Conservation (phyloP, 805 yeast genomes). For the Lipomyces starkeyi region DNA sequence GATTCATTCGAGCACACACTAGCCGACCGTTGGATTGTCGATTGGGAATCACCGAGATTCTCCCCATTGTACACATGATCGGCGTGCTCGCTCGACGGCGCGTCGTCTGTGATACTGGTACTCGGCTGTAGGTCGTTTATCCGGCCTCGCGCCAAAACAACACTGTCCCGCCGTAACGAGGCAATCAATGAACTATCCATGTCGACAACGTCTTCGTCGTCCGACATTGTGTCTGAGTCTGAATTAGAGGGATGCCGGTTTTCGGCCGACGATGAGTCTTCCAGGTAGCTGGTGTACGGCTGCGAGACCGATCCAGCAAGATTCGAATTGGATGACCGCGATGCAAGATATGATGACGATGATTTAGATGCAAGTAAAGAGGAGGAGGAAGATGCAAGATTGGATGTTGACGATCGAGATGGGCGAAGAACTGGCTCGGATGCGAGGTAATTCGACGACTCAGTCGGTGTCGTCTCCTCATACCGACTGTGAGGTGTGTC, state of each 20-base stretch:
- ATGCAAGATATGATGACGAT: not conserved
- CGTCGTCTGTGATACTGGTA: constrained; percentile 11
- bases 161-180: constrained; percentile 33
- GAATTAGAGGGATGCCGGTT: constrained; percentile 14
- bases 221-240: constrained; percentile 18
- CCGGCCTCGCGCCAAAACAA: constrained; percentile 35
- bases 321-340: constrained; percentile 21
- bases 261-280: constrained; percentile 7
- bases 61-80: not conserved
- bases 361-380: not conserved
- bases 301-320: constrained; percentile 11
- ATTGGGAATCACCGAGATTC: not conserved
- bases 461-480: constrained; percentile 15
- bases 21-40: not conserved
- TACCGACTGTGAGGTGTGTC: constrained; percentile 10
- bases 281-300: constrained; percentile 15
- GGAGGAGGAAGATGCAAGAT: constrained; percentile 2
- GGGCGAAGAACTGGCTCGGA: not conserved
- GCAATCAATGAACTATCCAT: constrained; percentile 29
- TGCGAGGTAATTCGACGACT: not conserved
- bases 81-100: constrained; percentile 1
- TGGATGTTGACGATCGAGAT: not conserved
- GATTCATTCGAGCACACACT: not conserved
- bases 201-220: constrained; percentile 33
- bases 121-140: constrained; percentile 25